Evolutionary conservation across 192 early-diverging fungal species (phyloP), one percentile per base, ranked within the genome.

Genomic region (Pilaira anomala): DNA sequence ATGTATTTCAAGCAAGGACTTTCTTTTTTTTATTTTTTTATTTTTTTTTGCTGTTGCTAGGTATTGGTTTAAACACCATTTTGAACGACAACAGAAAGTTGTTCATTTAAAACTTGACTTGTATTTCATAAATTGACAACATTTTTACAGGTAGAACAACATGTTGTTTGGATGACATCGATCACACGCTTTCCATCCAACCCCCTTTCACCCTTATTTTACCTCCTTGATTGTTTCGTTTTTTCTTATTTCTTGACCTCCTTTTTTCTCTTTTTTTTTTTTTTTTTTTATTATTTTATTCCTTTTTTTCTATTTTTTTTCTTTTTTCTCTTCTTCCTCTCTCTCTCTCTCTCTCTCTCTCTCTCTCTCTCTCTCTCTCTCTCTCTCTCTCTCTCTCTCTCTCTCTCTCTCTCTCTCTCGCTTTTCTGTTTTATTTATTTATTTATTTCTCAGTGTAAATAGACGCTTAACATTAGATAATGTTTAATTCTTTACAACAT

Each of bases 161-260:
- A 36, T 5, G 11, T 36, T 36, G 33, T 26, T 30, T 55, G 53
- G 53, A 33, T 55, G 53, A 55, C 53, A 55, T 55, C 53, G 53
- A 55, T 55, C 53, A 55, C 53, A 55, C 53, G 29, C 53, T 30
- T 28, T 55, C 30, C 53, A 55, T 30, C n/a, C 29, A 25, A 54
- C 52, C 29, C 53, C 53, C 53, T 55, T 55, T 28, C 7, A 19
- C 53, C 53, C 53, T 55, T 55, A 55, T 55, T 55, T 55, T 36
- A 19, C 18, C 53, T 55, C 53, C 53, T 54, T 54, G 28, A 33
- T 55, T 55, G 53, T 55, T 55, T 55, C 53, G 53, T 18, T 55
- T 55, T 54, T 55, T 55, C 33, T 36, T 36, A 55, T 55, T 55
- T 55, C 53, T 55, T 55, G n/a, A 30, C 52, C 30, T 54, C 52